Evolutionary conservation across 129 eudicot species (phyloP).

Genomic region (Mikania micrantha): DNA sequence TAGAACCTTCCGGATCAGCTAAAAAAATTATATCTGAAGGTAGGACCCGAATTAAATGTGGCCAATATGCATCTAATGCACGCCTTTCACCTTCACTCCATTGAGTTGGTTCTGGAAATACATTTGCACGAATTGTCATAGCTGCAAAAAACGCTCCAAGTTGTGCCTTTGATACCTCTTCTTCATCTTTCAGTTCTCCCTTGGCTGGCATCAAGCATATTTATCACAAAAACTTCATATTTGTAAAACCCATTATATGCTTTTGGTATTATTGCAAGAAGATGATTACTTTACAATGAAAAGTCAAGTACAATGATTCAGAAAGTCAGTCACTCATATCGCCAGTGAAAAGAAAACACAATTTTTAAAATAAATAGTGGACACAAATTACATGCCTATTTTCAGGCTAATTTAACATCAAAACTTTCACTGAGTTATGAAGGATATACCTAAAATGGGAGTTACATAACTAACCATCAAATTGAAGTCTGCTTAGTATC

Average conservation of each 20-base stretch:
- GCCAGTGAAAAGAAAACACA: constrained; percentile 4
- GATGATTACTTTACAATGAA: background rate
- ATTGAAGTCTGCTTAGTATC: background rate
- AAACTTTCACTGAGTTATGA: background rate
- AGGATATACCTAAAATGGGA: background rate
- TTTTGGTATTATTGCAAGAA: background rate
- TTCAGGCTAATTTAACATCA: background rate
- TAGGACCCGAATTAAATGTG: constrained; percentile 65
- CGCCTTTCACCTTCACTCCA: constrained; percentile 99
- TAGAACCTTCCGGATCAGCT: constrained; percentile 97
- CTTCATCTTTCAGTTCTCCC: constrained; percentile 90
- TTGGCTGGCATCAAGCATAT: constrained; percentile 48
- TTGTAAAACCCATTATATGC: background rate
- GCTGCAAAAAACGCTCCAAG: constrained; percentile 95
- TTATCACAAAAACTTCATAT: background rate
- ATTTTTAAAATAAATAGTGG: background rate
- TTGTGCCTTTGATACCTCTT: constrained; percentile 80
- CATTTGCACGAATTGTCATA: constrained; percentile 93
- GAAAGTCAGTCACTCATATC: background rate
- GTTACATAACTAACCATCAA: background rate
- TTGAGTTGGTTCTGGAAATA: constrained; percentile 89
- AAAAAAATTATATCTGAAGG: constrained; percentile 77
- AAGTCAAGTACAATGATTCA: background rate
- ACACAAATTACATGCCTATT: background rate
- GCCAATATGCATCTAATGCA: constrained; percentile 93